These are phyloP conservation scores for Cenchrus americanus DNA, from an alignment of 176 grass and related monocot species.

Conservation along the genomic window DNA sequence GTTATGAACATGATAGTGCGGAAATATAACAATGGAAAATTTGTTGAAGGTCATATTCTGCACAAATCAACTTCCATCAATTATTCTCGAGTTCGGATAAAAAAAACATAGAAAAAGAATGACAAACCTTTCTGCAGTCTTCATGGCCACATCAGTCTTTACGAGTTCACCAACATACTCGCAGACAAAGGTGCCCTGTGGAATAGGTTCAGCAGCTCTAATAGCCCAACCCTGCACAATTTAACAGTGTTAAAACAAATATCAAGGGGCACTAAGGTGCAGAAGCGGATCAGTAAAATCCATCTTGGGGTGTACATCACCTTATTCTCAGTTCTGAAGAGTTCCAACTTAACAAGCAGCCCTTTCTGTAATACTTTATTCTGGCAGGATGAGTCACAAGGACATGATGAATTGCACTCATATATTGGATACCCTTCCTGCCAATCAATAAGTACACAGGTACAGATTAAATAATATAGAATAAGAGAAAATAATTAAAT, in stretches of 20 bases:
- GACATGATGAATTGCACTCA: constrained; percentile 88
- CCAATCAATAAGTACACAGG: constrained; percentile 21
- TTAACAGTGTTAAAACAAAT: constrained; percentile 37
- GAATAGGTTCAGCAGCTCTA: constrained; percentile 80
- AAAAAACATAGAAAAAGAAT: constrained; percentile 31
- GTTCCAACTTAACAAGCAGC: constrained; percentile 78
- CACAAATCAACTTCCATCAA: background rate
- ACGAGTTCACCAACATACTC: constrained; percentile 90
- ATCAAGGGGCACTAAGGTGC: background rate
- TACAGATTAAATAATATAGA: constrained; percentile 26
- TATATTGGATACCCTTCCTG: constrained; percentile 89
- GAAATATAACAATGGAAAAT: constrained; percentile 1
- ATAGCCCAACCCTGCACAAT: constrained; percentile 93
- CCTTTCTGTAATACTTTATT: constrained; percentile 98
- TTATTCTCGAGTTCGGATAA: background rate
- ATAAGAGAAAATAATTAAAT: background rate
- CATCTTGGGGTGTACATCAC: constrained; percentile 43
- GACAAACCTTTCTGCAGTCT: constrained; percentile 62
- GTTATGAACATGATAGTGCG: constrained; percentile 12
- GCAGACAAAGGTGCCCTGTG: constrained; percentile 87
- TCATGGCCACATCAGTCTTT: constrained; percentile 55
- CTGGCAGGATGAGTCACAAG: constrained; percentile 69
- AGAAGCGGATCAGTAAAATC: constrained; percentile 14
- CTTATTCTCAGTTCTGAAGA: constrained; percentile 92
- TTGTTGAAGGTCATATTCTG: background rate